Evolutionary conservation across 2,329 filamentous ascomycete genomes (phyloP).

Genomic region (Catunica adiposa): DNA sequence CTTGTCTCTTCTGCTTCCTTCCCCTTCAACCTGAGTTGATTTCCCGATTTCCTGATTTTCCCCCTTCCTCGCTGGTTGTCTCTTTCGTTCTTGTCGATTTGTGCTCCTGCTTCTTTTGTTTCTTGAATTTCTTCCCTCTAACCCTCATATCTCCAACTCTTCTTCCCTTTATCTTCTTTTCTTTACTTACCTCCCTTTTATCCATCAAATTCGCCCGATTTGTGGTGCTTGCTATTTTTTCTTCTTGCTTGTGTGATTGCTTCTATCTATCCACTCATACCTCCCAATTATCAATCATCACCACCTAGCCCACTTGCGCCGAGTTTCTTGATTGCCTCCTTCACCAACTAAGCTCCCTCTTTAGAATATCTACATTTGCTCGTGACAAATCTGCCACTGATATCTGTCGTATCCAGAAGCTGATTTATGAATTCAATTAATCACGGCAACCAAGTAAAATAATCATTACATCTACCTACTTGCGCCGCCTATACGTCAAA

Average conservation of each 20-base stretch:
- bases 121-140: too few relatives aligned
- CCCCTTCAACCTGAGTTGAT: background rate
- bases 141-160: background rate
- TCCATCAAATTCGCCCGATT: background rate
- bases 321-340: background rate
- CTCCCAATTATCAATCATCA: background rate
- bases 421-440: too few relatives aligned
- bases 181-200: background rate
- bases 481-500: background rate
- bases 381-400: too few relatives aligned
- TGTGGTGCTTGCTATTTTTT: slow-evolving; percentile 5
- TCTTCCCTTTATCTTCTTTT: too few relatives aligned
- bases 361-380: too few relatives aligned
- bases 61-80: slow-evolving; percentile 1
- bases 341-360: too few relatives aligned
- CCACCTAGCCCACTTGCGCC: background rate
- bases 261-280: background rate
- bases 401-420: too few relatives aligned
- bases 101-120: background rate
- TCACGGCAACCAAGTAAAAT: background rate
- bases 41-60: slow-evolving; percentile 2
- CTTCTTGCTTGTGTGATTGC: background rate
- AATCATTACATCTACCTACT: background rate
- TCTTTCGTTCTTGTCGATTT: background rate
- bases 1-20: background rate